Evolutionary conservation across 129 eudicot genomes (phyloP), one percentile per base, ranked within the genome.

Genomic region (Lactuca saligna): DNA sequence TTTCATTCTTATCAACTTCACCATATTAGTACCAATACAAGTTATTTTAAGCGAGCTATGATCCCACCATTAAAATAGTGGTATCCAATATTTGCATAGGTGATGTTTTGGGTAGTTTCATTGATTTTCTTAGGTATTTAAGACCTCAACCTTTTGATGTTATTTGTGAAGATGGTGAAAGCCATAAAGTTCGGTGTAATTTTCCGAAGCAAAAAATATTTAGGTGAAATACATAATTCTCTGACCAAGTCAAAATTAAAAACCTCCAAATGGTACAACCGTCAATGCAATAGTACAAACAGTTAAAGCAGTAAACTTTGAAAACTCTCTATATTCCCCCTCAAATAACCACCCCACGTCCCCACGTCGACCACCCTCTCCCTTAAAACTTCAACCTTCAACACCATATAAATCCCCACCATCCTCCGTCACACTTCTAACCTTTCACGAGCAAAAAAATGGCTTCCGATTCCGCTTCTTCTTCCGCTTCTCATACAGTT

Each of bases 321-420:
- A 67, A 51, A 51, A 12, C 7, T 10, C 71, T 51, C n/a, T 15
- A 33, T 46, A 46, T 46, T 46, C 51, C 51, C 51, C 51, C 51
- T 46, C 51, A 59, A 46, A 13, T 65, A 74, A 74, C 79, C 69
- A 25, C 62, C 72, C 65, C 79, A 74, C 79, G 17, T 12, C 66
- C 79, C 80, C 77, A 72, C 77, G 75, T 58, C 56, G 53, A 17
- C 13, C 65, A 64, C 57, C 53, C 3, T 39, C 66, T 41, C 58
- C 71, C 12, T 57, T 57, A 32, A 44, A 42, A 54, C 25, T 42
- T 75, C 31, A 1, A 20, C 74, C 46, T 37, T 11, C n/a, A 54
- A 8, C 72, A 68, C 6, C 33, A 5, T 10, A 62, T 8, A 17
- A 62, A 58, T n/a, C 51, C 51, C 13, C 51, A 46, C 51, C 51